Evolutionary conservation across 129 eudicot species (phyloP), one percentile per base, ranked within the genome.

Genomic region (Saposhnikovia divaricata): DNA sequence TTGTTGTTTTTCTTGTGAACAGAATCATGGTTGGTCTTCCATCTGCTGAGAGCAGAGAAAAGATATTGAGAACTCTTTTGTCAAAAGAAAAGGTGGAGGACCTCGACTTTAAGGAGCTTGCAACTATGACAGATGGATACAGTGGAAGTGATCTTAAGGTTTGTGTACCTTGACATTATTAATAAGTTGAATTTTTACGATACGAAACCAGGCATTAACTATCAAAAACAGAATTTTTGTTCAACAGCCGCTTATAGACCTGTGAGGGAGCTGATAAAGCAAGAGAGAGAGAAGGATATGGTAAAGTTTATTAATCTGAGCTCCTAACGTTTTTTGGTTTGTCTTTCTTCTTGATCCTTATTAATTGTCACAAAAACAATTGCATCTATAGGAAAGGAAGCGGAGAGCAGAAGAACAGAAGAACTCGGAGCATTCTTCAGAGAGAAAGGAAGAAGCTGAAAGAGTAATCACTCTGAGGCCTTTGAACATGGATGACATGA

Each of bases 111-210:
- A 85, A 91, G 84, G 98, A 94, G 89, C 96, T 94, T 79, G 98
- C 93, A 19, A 83, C 83, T 48, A 94, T 94, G 91, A 94, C 98
- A 4, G 98, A 94, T 77, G 98, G 98, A 86, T 94, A 88, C 73
- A 94, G 92, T 48, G 98, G 98, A 86, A 94, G 98, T 45, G 98
- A 94, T 90, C 98, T 94, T 48, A 91, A 94, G 98, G 98, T 94
- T 85, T 80, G 96, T 88, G 37, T 45, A 68, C 16, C 48, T 34
- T 72, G 74, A 28, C 74, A 38, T 6, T 43, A 68, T 59, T 34
- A 46, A 2, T 43, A n/a, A 61, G 27, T 74, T 80, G 70, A 43
- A 38, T 59, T 57, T 65, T 78, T 66, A 78, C 43, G 5, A 83
- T 73, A 72, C 16, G 73, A 84, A 78, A 37, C 78, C 43, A 81